Conservation (phyloP, 2,329 filamentous ascomycete genomes). For the Cryphonectria japonica region DNA sequence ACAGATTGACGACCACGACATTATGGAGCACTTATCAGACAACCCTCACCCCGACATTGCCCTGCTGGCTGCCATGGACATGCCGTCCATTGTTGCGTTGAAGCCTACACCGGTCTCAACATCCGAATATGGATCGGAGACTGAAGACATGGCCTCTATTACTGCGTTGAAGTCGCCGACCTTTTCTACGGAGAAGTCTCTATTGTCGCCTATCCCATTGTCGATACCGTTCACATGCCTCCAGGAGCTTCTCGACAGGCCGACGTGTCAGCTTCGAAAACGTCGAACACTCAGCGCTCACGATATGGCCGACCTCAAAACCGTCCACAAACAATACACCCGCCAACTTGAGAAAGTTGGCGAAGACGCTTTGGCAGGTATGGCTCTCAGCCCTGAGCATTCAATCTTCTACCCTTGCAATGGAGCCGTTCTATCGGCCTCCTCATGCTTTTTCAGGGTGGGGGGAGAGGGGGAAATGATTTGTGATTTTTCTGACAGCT, state of each 20-base stretch:
- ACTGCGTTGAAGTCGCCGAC: conserved; percentile 3
- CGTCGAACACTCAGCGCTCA: background rate
- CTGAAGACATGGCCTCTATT: background rate
- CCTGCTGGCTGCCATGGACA: background rate
- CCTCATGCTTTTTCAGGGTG: background rate
- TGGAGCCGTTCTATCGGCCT: background rate
- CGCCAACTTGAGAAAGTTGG: background rate
- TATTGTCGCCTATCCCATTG: background rate
- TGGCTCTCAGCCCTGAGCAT: background rate
- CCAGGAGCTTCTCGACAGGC: background rate
- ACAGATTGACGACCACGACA: background rate
- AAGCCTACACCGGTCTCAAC: too few relatives aligned
- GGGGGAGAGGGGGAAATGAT: background rate
- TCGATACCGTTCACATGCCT: background rate
- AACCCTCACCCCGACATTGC: background rate
- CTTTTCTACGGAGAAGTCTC: background rate
- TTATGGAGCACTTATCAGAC: background rate
- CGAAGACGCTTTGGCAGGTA: background rate
- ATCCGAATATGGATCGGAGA: background rate
- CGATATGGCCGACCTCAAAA: background rate
- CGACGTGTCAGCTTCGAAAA: background rate
- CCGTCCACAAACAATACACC: background rate
- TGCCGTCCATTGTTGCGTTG: background rate
- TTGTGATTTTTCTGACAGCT: background rate
- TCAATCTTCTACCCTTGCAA: background rate